These are phyloP conservation scores for Cercophora samala DNA, from an alignment of 495 filamentous ascomycete genomes.

Conservation along the genomic window DNA sequence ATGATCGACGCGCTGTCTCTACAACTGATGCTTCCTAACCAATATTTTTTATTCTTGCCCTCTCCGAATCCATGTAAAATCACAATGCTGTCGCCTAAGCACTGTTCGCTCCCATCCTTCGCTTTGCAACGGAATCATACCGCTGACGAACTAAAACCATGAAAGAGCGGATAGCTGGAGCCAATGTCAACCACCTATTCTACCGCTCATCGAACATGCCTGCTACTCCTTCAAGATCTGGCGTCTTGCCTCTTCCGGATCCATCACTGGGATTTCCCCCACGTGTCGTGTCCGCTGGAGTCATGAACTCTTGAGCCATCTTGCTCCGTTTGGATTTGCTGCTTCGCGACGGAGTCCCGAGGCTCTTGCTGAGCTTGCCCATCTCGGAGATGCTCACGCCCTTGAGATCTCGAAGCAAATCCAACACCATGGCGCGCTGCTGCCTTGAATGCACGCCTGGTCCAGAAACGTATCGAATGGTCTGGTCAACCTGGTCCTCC, in stretches of 20 bases:
- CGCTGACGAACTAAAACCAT: background rate
- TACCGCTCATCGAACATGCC: conserved; percentile 39
- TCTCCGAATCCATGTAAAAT: background rate
- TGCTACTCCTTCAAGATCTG: conserved; percentile 44
- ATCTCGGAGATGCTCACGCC: conserved; percentile 90
- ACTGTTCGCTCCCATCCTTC: background rate
- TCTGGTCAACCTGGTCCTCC: conserved; percentile 54
- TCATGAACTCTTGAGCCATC: conserved; percentile 59
- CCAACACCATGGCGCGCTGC: conserved; percentile 80
- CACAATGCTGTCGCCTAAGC: background rate
- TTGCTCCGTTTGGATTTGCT: conserved; percentile 45
- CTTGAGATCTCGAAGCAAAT: conserved; percentile 78
- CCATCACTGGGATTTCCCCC: conserved; percentile 3
- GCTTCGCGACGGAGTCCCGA: conserved; percentile 19
- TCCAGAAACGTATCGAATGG: conserved; percentile 54
- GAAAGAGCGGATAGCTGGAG: background rate
- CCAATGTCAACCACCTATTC: background rate
- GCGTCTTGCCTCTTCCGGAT: conserved; percentile 28
- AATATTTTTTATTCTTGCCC: background rate
- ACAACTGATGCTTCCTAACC: background rate
- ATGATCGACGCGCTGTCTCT: background rate
- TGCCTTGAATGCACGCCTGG: conserved; percentile 58
- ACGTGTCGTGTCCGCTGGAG: conserved; percentile 17
- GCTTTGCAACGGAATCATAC: background rate
- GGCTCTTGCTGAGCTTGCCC: conserved; percentile 65